phyloP scores from a whole-genome alignment of 2,329 filamentous ascomycete species.

The Diaporthe caulivora region DNA sequence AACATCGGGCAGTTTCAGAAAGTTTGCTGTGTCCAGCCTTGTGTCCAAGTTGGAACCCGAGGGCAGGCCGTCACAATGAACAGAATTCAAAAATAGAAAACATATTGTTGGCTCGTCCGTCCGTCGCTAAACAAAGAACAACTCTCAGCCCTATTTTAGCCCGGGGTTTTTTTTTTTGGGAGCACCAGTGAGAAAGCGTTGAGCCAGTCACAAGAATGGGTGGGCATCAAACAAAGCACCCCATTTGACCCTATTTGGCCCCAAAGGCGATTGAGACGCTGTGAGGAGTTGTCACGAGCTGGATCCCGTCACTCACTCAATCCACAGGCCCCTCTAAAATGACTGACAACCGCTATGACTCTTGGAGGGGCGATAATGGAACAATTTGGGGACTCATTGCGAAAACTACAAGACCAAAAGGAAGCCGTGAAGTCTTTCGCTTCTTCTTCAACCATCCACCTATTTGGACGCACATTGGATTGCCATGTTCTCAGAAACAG shows the following conservation, averaged over 20 bases:
- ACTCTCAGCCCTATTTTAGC: background rate
- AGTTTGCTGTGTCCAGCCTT: background rate
- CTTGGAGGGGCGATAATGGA: background rate
- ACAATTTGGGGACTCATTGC: too few species aligned
- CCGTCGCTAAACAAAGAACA: constrained; percentile 1
- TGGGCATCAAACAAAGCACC: constrained; percentile 4
- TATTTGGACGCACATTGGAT: background rate
- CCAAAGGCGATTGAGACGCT: background rate
- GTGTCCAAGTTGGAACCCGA: background rate
- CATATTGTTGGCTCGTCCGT: background rate
- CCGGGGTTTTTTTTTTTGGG: too few species aligned
- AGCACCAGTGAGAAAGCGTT: background rate
- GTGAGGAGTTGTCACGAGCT: background rate
- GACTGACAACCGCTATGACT: background rate
- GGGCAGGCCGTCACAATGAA: background rate
- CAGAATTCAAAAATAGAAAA: background rate
- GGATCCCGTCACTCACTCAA: background rate
- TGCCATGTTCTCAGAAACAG: constrained; percentile 27
- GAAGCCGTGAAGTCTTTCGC: background rate
- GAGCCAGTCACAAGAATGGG: background rate
- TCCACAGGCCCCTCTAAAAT: background rate
- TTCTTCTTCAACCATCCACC: background rate
- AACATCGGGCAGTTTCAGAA: background rate
- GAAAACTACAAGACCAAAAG: background rate
- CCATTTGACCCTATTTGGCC: background rate